These are phyloP conservation scores for Jacaranda mimosifolia DNA, from an alignment of 257 asterid genomes.

Conservation along the genomic window DNA sequence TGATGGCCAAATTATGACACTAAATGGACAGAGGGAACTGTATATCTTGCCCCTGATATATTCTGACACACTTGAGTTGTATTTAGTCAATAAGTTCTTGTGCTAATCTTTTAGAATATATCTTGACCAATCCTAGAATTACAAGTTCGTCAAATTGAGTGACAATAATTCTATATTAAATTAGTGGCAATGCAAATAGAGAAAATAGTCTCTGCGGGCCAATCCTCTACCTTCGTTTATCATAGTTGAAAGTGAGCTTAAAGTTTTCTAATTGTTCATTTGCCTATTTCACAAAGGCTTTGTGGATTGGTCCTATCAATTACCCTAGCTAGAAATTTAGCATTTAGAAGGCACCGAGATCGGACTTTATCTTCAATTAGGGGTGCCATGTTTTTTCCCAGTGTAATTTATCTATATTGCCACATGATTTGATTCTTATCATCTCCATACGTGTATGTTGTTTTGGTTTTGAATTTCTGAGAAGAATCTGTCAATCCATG, in stretches of 20 bases:
- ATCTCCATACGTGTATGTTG: neutral
- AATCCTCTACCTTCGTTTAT: constrained; percentile 5
- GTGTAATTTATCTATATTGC: constrained; percentile 24
- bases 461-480: constrained; percentile 12
- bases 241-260: constrained; percentile 12
- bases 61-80: constrained; percentile 17
- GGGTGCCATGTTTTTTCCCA: constrained; percentile 3
- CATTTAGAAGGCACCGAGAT: constrained; percentile 24
- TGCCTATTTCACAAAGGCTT: neutral
- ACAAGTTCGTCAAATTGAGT: neutral
- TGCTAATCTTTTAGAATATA: neutral
- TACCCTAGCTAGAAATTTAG: neutral
- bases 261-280: constrained; percentile 30
- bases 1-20: neutral
- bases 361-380: neutral
- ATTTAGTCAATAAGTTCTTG: constrained; percentile 3
- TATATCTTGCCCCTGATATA: constrained; percentile 17
- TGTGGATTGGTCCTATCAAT: constrained; percentile 7
- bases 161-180: neutral
- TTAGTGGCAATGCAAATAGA: neutral
- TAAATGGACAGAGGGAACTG: constrained; percentile 12
- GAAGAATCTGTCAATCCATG: constrained; percentile 4
- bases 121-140: constrained; percentile 1
- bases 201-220: neutral
- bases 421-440: constrained; percentile 26